phyloP scores from a whole-genome alignment of 345 rosid genomes.

The Noccaea bulbosa region DNA sequence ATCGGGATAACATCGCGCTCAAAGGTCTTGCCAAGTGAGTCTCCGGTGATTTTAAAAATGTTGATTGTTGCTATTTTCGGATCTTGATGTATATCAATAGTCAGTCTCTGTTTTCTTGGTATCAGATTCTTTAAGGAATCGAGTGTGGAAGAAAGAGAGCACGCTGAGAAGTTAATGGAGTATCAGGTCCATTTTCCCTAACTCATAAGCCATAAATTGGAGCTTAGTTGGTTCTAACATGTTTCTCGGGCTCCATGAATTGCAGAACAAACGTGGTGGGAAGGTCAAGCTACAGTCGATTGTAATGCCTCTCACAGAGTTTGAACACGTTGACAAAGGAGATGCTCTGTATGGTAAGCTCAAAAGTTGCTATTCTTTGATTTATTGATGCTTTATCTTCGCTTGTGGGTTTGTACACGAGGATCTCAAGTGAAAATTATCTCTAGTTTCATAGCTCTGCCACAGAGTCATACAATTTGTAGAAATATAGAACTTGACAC shows the following conservation, averaged over 20 bases:
- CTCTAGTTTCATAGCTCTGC: not conserved
- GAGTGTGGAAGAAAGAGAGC: slow-evolving; percentile 88
- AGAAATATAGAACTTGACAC: not conserved
- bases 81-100: not conserved
- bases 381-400: not conserved
- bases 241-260: slow-evolving; percentile 6
- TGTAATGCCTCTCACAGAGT: slow-evolving; percentile 71
- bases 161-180: slow-evolving; percentile 92
- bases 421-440: not conserved
- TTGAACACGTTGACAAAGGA: slow-evolving; percentile 89
- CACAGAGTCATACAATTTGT: not conserved
- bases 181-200: slow-evolving; percentile 61
- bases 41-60: not conserved
- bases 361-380: not conserved
- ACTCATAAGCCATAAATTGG: not conserved
- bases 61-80: not conserved
- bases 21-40: slow-evolving; percentile 92
- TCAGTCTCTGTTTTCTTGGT: slow-evolving; percentile 8
- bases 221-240: not conserved
- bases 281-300: slow-evolving; percentile 77
- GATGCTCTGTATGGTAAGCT: slow-evolving; percentile 86
- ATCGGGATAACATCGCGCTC: slow-evolving; percentile 86
- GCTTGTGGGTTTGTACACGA: slow-evolving; percentile 4
- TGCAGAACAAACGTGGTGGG: slow-evolving; percentile 91
- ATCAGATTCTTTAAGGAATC: slow-evolving; percentile 90